Conservation (phyloP, 2,329 filamentous ascomycete species). For the Pseudogymnoascus sp. region DNA sequence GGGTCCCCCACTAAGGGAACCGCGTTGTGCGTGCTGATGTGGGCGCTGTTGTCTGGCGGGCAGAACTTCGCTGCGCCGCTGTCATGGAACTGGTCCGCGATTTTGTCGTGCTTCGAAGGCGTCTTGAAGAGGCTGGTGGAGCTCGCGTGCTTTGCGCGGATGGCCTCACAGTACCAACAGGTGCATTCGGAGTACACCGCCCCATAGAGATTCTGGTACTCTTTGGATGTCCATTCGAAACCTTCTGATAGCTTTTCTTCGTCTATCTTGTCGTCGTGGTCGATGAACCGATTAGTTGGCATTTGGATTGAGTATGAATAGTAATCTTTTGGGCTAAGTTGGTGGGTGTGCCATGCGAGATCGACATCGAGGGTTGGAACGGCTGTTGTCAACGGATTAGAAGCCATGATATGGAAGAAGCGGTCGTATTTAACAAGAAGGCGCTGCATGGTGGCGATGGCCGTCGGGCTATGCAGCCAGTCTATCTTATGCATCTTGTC, state of each 20-base stretch:
- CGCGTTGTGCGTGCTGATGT: conserved; percentile 67
- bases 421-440: conserved; percentile 56
- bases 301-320: conserved; percentile 43
- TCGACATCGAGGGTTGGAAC: conserved; percentile 70
- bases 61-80: conserved; percentile 39
- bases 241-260: conserved; percentile 52
- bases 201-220: conserved; percentile 55
- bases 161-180: conserved; percentile 75
- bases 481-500: conserved; percentile 70
- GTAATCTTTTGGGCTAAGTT: conserved; percentile 57
- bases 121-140: conserved; percentile 34
- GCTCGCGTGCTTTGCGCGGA: conserved; percentile 47
- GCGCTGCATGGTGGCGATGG: conserved; percentile 53
- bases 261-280: conserved; percentile 78
- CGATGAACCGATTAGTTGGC: conserved; percentile 50
- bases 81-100: conserved; percentile 37
- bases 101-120: conserved; percentile 36
- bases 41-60: conserved; percentile 49
- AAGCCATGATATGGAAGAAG: conserved; percentile 53
- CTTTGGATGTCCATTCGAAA: conserved; percentile 66
- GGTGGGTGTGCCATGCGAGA: conserved; percentile 73
- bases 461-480: conserved; percentile 66
- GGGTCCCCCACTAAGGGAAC: conserved; percentile 31
- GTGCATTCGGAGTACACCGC: conserved; percentile 68
- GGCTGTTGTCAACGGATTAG: conserved; percentile 36